Conservation (phyloP, 176 grass and related monocot genomes). For the Thalia dealbata region DNA sequence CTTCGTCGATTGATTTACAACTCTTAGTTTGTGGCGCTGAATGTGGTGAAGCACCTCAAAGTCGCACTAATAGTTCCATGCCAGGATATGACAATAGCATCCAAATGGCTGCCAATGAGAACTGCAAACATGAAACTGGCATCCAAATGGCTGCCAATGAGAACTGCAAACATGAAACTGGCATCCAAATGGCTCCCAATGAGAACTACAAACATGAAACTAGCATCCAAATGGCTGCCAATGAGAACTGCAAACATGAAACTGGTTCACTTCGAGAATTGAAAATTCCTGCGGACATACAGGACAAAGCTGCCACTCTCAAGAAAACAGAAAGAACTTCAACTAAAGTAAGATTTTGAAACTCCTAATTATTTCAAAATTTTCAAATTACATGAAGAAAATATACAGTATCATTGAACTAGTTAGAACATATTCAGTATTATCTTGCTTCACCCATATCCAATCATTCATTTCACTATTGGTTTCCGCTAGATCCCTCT, state of each 20-base stretch:
- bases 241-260: no score
- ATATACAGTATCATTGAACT: no score
- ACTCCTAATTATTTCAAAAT: neutral
- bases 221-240: no score
- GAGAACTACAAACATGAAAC: no score
- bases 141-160: neutral
- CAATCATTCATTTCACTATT: neutral
- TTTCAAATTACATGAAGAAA: neutral
- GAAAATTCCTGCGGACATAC: neutral
- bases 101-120: neutral
- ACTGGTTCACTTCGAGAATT: neutral
- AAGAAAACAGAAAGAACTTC: constrained; percentile 9
- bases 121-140: neutral
- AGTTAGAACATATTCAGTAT: neutral
- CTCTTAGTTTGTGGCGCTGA: neutral
- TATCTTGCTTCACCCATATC: neutral
- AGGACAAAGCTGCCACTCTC: neutral
- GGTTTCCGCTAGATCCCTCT: no score
- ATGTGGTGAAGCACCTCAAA: constrained; percentile 9
- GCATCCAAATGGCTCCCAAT: neutral
- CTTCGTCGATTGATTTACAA: neutral
- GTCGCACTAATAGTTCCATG: neutral
- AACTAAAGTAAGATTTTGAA: constrained; percentile 5
- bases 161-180: neutral
- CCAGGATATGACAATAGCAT: constrained; percentile 1